phyloP scores from a whole-genome alignment of 2,329 filamentous ascomycete genomes.

The Aspergillus brasiliensis region DNA sequence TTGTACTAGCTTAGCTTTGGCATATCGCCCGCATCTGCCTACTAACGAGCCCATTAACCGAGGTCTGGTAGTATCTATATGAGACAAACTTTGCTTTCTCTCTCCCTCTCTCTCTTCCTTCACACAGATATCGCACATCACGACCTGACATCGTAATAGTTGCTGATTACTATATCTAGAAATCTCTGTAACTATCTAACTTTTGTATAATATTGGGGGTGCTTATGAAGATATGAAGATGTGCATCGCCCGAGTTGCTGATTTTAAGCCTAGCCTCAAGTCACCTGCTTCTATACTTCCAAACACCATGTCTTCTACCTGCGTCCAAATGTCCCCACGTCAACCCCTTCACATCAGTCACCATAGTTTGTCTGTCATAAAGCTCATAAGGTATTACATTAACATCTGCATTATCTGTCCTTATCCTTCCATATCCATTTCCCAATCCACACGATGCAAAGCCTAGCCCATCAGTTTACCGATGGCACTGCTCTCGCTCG shows the following conservation, averaged over 20 bases:
- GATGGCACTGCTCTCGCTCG: conserved; percentile 21
- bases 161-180: neutral
- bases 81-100: neutral
- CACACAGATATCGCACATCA: no score
- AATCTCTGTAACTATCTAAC: no score
- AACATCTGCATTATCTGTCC: neutral
- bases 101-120: no score
- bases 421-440: neutral
- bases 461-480: conserved; percentile 9
- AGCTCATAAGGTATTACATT: neutral
- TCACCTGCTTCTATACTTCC: conserved; percentile 7
- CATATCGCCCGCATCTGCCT: neutral
- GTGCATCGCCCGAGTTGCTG: neutral
- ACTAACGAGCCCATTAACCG: no score
- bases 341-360: neutral
- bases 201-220: no score
- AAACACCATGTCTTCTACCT: neutral
- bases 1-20: neutral
- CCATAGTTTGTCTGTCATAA: neutral
- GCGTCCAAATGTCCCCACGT: neutral
- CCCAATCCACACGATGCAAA: conserved; percentile 15
- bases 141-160: neutral
- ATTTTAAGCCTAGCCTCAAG: neutral
- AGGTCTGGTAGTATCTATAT: neutral
- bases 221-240: no score